Base-by-base conservation (phyloP, 2,329 filamentous ascomycete species). In the Pseudogymnoascus sp. region DNA sequence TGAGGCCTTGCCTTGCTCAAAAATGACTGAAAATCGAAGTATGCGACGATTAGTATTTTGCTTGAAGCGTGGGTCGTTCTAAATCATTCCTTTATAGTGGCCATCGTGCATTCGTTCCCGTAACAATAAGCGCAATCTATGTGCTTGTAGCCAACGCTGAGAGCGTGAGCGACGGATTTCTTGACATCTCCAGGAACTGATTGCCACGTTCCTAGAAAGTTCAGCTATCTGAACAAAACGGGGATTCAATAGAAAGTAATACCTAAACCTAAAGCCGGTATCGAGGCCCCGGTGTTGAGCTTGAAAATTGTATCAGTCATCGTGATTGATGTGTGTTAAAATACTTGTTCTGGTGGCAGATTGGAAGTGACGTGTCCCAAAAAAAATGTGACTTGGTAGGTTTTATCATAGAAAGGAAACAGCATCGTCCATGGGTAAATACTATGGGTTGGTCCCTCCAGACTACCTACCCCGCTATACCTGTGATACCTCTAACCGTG, bases 71-170 rank as follows among this genome's bases (percentile, higher is more conserved):
- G 21, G 21, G 21, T 21, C 21, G 21, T 21, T 21, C 4, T 21
- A 21, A 21, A 21, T 3, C 21, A 21, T 21, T 21, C 21, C 21
- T 21, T 39, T 4, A 39, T 11, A 3, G 36, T 39, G 10, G 10
- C 11, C 36, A 39, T 39, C 10, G 11, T 39, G 36, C 10, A 39
- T 15, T 96, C 91, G 73, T 95, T 92, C 67, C 80, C 86, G 74
- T 91, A 91, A 76, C 86, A 88, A 77, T 88, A 90, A 5, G 88
- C 86, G 17, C 40, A 44, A 59, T 83, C 81, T 64, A 83, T 78
- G 68, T 82, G 80, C 13, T 77, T 75, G 69, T 82, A 83, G n/a
- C 81, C 81, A 44, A 74, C 68, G 47, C 78, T 74, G 31, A 81
- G 66, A 9, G 74, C 74, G 62, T 72, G 69, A 0, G 66, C 67